phyloP scores from a whole-genome alignment of 192 early-diverging fungal species.

The Linderina pennispora region DNA sequence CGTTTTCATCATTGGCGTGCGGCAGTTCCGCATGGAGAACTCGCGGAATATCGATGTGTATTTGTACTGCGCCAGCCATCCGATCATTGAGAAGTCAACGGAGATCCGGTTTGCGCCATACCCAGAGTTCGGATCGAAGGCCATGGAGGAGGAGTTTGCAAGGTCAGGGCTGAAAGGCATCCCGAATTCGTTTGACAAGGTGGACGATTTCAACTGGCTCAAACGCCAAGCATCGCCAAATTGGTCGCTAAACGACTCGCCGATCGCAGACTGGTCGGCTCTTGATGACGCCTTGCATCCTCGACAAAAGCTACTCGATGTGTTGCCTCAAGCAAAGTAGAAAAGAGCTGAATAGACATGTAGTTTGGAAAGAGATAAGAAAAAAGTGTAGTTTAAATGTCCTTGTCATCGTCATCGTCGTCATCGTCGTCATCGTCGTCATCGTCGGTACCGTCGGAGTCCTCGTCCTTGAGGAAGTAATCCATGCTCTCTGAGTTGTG shows the following conservation, averaged over 20 bases:
- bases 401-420: background rate
- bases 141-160: conserved; percentile 13
- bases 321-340: too few species aligned
- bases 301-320: background rate
- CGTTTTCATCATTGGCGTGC: conserved; percentile 61
- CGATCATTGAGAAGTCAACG: conserved; percentile 81
- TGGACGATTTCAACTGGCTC: conserved; percentile 94
- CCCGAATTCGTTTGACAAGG: conserved; percentile 51
- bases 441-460: conserved; percentile 26
- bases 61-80: conserved; percentile 66
- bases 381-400: background rate
- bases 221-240: conserved; percentile 70
- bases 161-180: background rate
- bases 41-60: conserved; percentile 57
- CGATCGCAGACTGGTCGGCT: conserved; percentile 1
- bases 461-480: conserved; percentile 40
- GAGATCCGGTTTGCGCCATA: conserved; percentile 64
- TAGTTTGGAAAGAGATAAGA: background rate
- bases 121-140: conserved; percentile 32
- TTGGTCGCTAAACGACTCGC: conserved; percentile 45
- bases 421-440: conserved; percentile 4
- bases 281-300: conserved; percentile 1
- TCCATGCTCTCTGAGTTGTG: conserved; percentile 17
- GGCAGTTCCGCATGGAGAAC: conserved; percentile 85
- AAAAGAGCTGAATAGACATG: conserved; percentile 1